These are phyloP conservation scores for Ploettnerulaceae sp. DNA, from an alignment of 2,329 filamentous ascomycete genomes.

Conservation along the genomic window DNA sequence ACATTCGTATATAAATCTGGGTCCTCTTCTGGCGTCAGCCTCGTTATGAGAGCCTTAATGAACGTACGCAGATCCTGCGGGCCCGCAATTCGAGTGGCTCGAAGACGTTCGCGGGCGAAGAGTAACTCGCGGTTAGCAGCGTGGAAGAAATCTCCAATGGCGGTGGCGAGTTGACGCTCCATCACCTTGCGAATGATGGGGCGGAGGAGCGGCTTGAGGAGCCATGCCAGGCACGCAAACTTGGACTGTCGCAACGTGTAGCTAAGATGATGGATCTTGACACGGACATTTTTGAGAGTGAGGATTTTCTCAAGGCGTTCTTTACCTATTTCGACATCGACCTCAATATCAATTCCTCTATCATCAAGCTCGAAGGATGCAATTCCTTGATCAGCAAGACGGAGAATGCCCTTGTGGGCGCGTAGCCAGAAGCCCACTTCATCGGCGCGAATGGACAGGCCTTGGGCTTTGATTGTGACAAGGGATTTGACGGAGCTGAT, in stretches of 20 bases:
- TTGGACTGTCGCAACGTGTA: slow-evolving; percentile 72
- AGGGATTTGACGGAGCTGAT: slow-evolving; percentile 60
- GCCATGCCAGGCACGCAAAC: slow-evolving; percentile 73
- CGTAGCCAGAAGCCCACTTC: slow-evolving; percentile 89
- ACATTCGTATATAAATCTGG: slow-evolving; percentile 71
- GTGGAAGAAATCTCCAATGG: slow-evolving; percentile 65
- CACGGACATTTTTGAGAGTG: slow-evolving; percentile 67
- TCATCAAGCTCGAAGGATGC: slow-evolving; percentile 82
- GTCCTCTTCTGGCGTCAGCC: slow-evolving; percentile 66
- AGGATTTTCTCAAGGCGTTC: slow-evolving; percentile 78
- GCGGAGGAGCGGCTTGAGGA: slow-evolving; percentile 77
- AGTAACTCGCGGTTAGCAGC: slow-evolving; percentile 79
- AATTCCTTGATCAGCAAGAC: slow-evolving; percentile 76
- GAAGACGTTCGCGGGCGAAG: slow-evolving; percentile 78
- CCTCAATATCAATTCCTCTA: slow-evolving; percentile 76
- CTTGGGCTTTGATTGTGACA: slow-evolving; percentile 73
- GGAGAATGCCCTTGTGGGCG: slow-evolving; percentile 69
- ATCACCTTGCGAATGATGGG: slow-evolving; percentile 75
- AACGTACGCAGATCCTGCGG: slow-evolving; percentile 79
- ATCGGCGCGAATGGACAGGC: slow-evolving; percentile 76
- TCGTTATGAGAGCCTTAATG: slow-evolving; percentile 72
- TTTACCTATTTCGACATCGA: slow-evolving; percentile 79
- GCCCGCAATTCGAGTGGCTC: slow-evolving; percentile 77
- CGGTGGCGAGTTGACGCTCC: slow-evolving; percentile 69
- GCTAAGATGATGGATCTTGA: slow-evolving; percentile 80